Evolutionary conservation across 768 basidiomycete species (phyloP), one percentile per base, ranked within the genome.

Genomic region (Gymnopilus dilepis): DNA sequence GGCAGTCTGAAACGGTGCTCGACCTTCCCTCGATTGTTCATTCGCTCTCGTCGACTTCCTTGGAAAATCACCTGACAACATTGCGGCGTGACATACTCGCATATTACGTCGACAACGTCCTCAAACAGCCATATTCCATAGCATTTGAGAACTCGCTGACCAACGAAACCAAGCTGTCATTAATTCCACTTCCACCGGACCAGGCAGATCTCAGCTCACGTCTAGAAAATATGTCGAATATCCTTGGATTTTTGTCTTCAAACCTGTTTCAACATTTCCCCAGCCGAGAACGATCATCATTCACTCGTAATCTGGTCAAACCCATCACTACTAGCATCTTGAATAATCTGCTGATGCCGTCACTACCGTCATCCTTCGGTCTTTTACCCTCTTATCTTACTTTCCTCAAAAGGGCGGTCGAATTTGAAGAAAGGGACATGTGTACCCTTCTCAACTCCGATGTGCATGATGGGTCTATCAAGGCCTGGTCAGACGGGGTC

Each of bases 401-500:
- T 7, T 74, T 90, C 11, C 73, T 88, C 1, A 66, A 78, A 21
- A 73, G 77, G n/a, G 87, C 90, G 6, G 86, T 90, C 4, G 70
- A 74, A 2, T 90, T 95, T 42, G 95, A 97, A 76, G 76, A 80
- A 11, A 74, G 77, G 34, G 82, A 83, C 53, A 67, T 91, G 15
- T 67, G 82, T 13, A 72, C 72, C 13, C 65, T 88, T 60, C 76
- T 91, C 15, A 81, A 82, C 13, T 82, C 80, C 56, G 81, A 80
- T 21, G 58, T 65, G 12, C 74, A 75, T 5, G 86, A 88, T 45
- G 77, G 77, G 24, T 76, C 86, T 6, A 83, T 96, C 58, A 82
- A 84, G 67, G 67, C 74, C 6, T 97, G 95, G 92, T 84, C 82
- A 3, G 82, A 88, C 51, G 83, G 85, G 4, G 80, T 92, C 11